Conservation (phyloP, 169 alveolate genomes). For the Theileria parva region DNA sequence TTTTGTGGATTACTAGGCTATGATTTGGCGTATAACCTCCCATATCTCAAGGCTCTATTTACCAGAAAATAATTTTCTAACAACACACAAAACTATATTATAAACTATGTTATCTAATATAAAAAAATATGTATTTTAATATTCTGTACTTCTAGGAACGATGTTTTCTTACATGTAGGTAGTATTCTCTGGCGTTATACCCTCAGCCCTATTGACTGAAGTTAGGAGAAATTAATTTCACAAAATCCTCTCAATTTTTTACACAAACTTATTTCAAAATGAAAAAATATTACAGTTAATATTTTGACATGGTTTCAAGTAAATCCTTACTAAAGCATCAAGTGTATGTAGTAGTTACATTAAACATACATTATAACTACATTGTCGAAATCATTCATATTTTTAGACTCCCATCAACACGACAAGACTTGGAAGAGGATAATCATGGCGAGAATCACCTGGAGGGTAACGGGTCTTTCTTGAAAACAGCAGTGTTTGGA, state of each 20-base stretch:
- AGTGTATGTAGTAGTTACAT: not conserved
- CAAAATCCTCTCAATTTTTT: not conserved
- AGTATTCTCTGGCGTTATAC: not conserved
- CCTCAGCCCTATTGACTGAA: not conserved
- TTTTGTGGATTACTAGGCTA: constrained; percentile 63
- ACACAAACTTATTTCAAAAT: not conserved
- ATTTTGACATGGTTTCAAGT: constrained; percentile 6
- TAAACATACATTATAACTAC: not conserved
- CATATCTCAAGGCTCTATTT: constrained; percentile 2
- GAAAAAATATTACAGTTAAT: not conserved
- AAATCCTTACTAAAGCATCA: not conserved
- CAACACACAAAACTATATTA: not conserved
- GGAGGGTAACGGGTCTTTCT: constrained; percentile 65
- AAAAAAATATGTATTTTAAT: not conserved
- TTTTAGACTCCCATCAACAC: constrained; percentile 2
- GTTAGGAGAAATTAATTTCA: not conserved
- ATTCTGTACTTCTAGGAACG: not conserved
- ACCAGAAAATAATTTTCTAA: not conserved
- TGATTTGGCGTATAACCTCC: constrained; percentile 48
- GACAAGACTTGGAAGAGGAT: constrained; percentile 5
- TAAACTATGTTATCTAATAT: not conserved
- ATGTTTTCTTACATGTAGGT: not conserved
- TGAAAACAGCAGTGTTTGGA: constrained; percentile 86
- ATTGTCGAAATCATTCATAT: not conserved
- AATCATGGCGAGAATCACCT: constrained; percentile 46